These are phyloP conservation scores for Maudiozyma bulderi DNA, from an alignment of 805 yeast genomes.

Conservation along the genomic window DNA sequence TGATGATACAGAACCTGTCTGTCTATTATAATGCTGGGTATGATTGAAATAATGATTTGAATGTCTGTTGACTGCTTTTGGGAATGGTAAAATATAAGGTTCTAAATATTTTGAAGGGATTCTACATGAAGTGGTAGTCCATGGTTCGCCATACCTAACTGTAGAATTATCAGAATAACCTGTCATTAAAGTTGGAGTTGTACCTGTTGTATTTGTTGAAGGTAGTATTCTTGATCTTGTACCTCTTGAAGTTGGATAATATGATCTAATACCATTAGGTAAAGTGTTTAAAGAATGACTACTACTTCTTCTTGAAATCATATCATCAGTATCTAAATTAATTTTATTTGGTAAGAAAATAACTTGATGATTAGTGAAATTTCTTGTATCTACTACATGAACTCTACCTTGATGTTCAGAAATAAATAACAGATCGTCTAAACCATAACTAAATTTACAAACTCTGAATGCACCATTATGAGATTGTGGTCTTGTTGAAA, in stretches of 20 bases:
- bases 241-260: neutral
- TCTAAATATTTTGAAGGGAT: conserved; percentile 22
- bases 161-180: neutral
- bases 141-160: conserved; percentile 11
- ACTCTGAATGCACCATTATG: conserved; percentile 61
- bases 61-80: conserved; percentile 12
- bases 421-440: conserved; percentile 67
- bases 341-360: conserved; percentile 47
- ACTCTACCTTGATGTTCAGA: conserved; percentile 83
- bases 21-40: neutral
- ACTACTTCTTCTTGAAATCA: neutral
- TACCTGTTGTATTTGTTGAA: neutral
- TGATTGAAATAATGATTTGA: neutral
- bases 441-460: conserved; percentile 49
- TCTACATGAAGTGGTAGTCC: conserved; percentile 21
- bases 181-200: neutral
- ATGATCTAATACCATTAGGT: neutral
- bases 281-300: neutral
- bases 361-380: conserved; percentile 66
- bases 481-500: conserved; percentile 49
- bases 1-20: neutral
- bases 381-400: conserved; percentile 73
- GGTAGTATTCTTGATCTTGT: neutral
- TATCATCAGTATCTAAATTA: conserved; percentile 2
- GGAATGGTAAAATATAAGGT: conserved; percentile 26